phyloP scores from a whole-genome alignment of 768 basidiomycete genomes.

The Lactifluus piperatus region DNA sequence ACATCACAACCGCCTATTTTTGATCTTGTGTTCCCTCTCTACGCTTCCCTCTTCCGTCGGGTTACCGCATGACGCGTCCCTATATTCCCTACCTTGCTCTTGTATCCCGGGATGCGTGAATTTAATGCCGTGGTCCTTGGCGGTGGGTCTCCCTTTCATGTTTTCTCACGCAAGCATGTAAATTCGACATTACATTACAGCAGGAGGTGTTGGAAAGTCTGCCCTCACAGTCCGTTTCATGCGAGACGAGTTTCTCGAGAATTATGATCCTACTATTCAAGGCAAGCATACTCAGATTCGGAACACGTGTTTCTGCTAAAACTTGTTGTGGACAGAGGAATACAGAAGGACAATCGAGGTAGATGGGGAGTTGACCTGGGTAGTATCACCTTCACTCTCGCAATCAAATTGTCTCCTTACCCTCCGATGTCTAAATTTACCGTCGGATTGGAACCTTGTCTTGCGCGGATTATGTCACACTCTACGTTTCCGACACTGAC shows the following conservation, averaged over 20 bases:
- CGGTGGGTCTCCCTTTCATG: slow-evolving; percentile 36
- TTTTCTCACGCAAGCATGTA: not conserved
- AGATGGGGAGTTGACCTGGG: slow-evolving; percentile 54
- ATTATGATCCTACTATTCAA: slow-evolving; percentile 82
- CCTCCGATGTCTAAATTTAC: not conserved
- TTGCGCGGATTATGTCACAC: not conserved
- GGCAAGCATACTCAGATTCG: slow-evolving; percentile 32
- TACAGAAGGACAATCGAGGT: slow-evolving; percentile 59
- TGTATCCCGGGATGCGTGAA: slow-evolving; percentile 43
- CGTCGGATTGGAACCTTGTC: not conserved
- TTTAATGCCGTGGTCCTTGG: slow-evolving; percentile 77
- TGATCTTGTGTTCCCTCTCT: not conserved
- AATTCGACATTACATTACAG: slow-evolving; percentile 33
- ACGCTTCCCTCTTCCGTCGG: slow-evolving; percentile 9
- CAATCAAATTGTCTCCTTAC: not conserved
- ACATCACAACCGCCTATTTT: slow-evolving; percentile 4
- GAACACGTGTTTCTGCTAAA: not conserved
- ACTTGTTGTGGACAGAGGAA: slow-evolving; percentile 41
- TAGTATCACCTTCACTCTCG: slow-evolving; percentile 29
- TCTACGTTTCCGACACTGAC: not conserved
- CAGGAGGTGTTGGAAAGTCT: slow-evolving; percentile 86
- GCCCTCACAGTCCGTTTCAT: slow-evolving; percentile 77
- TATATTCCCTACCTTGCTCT: slow-evolving; percentile 13
- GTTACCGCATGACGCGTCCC: slow-evolving; percentile 16
- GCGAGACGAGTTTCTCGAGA: slow-evolving; percentile 60